phyloP scores from a whole-genome alignment of 2,329 filamentous ascomycete species.

The Aureobasidium sp. region DNA sequence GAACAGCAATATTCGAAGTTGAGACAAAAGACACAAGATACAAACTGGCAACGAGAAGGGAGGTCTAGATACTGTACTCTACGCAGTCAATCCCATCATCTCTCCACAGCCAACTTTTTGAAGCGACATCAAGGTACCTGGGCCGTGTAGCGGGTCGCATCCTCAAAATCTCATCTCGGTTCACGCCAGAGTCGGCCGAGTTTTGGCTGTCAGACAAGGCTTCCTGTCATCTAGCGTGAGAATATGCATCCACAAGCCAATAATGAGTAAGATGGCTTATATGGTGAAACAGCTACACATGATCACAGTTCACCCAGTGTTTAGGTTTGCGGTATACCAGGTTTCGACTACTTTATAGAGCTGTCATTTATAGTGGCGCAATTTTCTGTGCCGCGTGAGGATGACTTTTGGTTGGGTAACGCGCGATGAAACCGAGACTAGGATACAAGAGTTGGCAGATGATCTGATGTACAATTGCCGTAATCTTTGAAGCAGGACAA shows the following conservation, averaged over 20 bases:
- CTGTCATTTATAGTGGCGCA: conserved; percentile 20
- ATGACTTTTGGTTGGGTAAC: background rate
- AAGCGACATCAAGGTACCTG: background rate
- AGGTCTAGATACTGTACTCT: background rate
- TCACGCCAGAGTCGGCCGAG: conserved; percentile 15
- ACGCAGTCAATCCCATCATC: background rate
- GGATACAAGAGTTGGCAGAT: conserved; percentile 7
- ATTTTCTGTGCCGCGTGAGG: conserved; percentile 1
- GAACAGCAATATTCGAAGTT: background rate
- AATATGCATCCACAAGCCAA: background rate
- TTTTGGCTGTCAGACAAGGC: background rate
- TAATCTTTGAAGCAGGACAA: background rate
- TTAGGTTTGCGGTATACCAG: background rate
- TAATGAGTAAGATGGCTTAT: background rate
- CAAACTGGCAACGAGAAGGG: background rate
- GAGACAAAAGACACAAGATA: background rate
- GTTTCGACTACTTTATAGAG: background rate
- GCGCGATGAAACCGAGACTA: background rate
- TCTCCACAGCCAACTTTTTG: background rate
- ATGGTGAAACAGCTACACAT: background rate
- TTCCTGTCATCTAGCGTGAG: conserved; percentile 20
- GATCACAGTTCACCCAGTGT: background rate
- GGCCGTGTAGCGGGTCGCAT: conserved; percentile 3
- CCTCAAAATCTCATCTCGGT: conserved; percentile 20
- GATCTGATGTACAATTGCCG: background rate